Conservation (phyloP, 108 stramenopile genomes). For the Craspedostauros australis region DNA sequence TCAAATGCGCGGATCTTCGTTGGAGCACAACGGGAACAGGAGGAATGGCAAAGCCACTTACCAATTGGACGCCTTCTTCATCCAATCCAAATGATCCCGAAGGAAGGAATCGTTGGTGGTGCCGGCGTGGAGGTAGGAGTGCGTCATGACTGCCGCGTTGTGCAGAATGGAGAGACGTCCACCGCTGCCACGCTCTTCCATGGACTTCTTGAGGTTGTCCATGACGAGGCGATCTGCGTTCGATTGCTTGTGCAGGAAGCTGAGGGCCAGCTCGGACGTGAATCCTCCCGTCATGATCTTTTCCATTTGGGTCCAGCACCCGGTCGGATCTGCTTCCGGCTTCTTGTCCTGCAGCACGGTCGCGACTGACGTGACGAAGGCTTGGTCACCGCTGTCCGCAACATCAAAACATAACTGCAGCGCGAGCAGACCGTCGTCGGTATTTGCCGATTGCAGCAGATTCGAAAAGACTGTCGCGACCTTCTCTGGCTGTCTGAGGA, state of each 20-base stretch:
- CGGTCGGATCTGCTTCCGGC: constrained; percentile 7
- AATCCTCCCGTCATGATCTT: constrained; percentile 77
- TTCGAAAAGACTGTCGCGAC: constrained; percentile 62
- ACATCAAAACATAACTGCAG: constrained; percentile 96
- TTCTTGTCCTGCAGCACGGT: constrained; percentile 14
- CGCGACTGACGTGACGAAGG: constrained; percentile 79
- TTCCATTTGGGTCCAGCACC: constrained; percentile 26
- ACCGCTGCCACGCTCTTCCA: constrained; percentile 71
- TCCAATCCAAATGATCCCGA: constrained; percentile 97
- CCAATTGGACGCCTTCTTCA: constrained; percentile 99
- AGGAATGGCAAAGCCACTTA: too few relatives aligned
- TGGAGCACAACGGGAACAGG: too few relatives aligned
- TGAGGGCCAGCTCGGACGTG: constrained; percentile 75
- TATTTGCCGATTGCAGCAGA: constrained; percentile 50
- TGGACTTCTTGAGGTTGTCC: constrained; percentile 82
- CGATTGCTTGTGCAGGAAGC: constrained; percentile 85
- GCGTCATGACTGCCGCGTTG: constrained; percentile 90
- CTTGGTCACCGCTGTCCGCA: constrained; percentile 91
- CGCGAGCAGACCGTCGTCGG: constrained; percentile 81
- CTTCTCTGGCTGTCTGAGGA: constrained; percentile 52
- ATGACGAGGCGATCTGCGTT: constrained; percentile 79
- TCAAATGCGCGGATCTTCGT: constrained; percentile 4
- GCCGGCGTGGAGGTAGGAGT: constrained; percentile 90
- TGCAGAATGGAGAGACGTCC: constrained; percentile 88
- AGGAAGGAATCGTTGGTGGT: constrained; percentile 96